phyloP scores from a whole-genome alignment of 2,329 filamentous ascomycete species.

The Colletotrichum sp. region DNA sequence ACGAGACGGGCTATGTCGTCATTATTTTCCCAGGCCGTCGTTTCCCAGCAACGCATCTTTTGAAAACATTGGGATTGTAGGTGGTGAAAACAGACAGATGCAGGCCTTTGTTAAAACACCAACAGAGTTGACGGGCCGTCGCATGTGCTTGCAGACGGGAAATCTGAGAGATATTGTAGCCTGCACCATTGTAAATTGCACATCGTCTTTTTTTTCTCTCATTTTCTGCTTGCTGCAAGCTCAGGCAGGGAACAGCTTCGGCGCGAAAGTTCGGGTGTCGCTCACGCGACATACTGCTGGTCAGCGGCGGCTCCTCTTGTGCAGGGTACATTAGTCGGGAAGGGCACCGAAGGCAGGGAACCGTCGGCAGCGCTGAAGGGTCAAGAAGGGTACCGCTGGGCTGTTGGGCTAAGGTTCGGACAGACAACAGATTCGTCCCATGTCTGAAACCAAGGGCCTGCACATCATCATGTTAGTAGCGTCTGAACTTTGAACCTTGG shows the following conservation, averaged over 20 bases:
- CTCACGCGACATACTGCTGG: conserved; percentile 13
- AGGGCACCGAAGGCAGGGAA: not conserved
- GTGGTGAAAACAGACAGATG: not conserved
- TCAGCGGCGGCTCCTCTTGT: not conserved
- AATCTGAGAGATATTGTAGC: not conserved
- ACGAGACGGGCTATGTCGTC: not conserved
- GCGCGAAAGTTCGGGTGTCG: not conserved
- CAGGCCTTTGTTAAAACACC: not conserved
- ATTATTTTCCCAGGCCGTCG: not conserved
- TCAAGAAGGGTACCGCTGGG: not conserved
- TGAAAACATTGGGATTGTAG: not conserved
- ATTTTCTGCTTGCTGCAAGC: not conserved
- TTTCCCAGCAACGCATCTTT: not conserved
- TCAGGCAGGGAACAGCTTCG: conserved; percentile 1
- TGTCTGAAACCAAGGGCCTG: conserved; percentile 16
- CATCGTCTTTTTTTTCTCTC: not conserved
- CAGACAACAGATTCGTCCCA: conserved; percentile 11
- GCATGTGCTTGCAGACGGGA: not conserved
- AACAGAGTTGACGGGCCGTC: not conserved
- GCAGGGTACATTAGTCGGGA: conserved; percentile 5
- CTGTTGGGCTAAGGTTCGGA: conserved; percentile 2
- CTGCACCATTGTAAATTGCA: not conserved
- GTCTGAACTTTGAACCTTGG: conserved; percentile 15
- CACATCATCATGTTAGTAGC: conserved; percentile 20
- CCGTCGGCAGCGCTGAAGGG: not conserved